A percentile compares a stretch with the other conserved stretches of the same genome.
These are phyloP conservation scores for Malassezia brasiliensis DNA, from an alignment of 1,284 basidiomycete genomes.

Conservation along the genomic window DNA sequence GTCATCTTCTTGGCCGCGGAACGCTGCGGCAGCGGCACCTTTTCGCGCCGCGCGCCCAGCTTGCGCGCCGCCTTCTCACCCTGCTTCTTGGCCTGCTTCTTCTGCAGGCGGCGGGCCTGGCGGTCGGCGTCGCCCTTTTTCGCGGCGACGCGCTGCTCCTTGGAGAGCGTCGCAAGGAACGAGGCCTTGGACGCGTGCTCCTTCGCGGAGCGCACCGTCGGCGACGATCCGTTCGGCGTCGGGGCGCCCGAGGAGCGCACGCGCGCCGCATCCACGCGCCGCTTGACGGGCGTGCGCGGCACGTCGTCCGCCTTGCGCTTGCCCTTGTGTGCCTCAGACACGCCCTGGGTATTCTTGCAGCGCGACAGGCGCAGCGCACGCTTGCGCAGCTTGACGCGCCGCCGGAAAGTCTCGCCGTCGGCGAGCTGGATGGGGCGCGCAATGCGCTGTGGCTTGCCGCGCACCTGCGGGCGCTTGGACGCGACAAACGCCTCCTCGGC, in stretches of 20 bases:
- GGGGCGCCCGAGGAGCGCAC: conserved; percentile 37
- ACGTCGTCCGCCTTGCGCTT: not conserved
- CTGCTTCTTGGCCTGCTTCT: conserved; percentile 35
- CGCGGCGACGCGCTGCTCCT: conserved; percentile 30
- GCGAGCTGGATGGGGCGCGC: conserved; percentile 18
- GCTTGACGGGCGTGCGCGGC: conserved; percentile 16
- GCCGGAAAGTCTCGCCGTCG: conserved; percentile 34
- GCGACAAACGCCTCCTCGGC: conserved; percentile 39
- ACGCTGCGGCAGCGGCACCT: conserved; percentile 16
- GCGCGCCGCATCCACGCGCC: not conserved
- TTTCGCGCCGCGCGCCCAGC: conserved; percentile 11
- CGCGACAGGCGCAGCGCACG: conserved; percentile 35
- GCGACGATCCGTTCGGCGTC: conserved; percentile 41
- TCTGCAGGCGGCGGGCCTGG: conserved; percentile 31
- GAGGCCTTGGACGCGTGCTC: conserved; percentile 23
- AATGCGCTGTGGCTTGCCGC: not conserved
- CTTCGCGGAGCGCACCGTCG: conserved; percentile 9
- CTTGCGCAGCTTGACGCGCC: conserved; percentile 38
- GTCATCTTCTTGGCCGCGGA: conserved; percentile 9
- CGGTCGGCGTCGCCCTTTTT: conserved; percentile 39
- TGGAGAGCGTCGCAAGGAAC: conserved; percentile 25
- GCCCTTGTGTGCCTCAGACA: conserved; percentile 15
- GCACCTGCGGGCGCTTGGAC: conserved; percentile 16
- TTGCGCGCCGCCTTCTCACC: conserved; percentile 3
- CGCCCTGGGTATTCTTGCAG: conserved; percentile 27